These are phyloP conservation scores for Boletus smithii DNA, from an alignment of 1,284 basidiomycete species.

Conservation along the genomic window DNA sequence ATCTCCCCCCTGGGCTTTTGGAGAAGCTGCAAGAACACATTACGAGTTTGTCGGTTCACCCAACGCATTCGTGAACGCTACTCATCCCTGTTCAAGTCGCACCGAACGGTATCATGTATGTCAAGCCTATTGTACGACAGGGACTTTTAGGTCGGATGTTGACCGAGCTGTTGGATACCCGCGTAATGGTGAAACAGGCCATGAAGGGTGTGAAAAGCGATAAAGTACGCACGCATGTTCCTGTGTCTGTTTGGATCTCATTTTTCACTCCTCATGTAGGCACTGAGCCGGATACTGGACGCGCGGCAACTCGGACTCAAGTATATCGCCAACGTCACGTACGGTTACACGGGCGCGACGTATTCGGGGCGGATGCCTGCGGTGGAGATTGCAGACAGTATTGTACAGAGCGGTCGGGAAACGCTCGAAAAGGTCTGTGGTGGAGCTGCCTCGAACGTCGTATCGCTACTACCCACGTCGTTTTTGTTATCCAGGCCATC, in stretches of 20 bases:
- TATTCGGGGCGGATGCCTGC: slow-evolving; percentile 98
- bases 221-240: slow-evolving; percentile 49
- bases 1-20: slow-evolving; percentile 67
- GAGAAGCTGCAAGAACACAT: slow-evolving; percentile 71
- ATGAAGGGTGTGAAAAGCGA: slow-evolving; percentile 80
- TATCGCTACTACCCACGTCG: background rate
- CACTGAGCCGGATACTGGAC: slow-evolving; percentile 71
- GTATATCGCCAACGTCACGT: slow-evolving; percentile 87
- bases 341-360: slow-evolving; percentile 92
- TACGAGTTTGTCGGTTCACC: slow-evolving; percentile 48
- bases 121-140: slow-evolving; percentile 80
- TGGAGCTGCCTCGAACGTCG: background rate
- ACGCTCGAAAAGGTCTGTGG: slow-evolving; percentile 82
- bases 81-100: slow-evolving; percentile 55
- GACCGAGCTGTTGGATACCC: slow-evolving; percentile 88
- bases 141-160: slow-evolving; percentile 91
- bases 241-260: background rate
- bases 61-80: background rate
- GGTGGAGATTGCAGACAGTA: slow-evolving; percentile 96
- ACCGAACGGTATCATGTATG: slow-evolving; percentile 93
- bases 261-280: slow-evolving; percentile 42
- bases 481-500: slow-evolving; percentile 61
- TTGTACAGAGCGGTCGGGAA: slow-evolving; percentile 94
- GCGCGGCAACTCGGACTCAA: slow-evolving; percentile 88
- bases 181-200: slow-evolving; percentile 95